Evolutionary conservation across 257 asterid genomes (phyloP).

Genomic region (Cinchona pubescens): DNA sequence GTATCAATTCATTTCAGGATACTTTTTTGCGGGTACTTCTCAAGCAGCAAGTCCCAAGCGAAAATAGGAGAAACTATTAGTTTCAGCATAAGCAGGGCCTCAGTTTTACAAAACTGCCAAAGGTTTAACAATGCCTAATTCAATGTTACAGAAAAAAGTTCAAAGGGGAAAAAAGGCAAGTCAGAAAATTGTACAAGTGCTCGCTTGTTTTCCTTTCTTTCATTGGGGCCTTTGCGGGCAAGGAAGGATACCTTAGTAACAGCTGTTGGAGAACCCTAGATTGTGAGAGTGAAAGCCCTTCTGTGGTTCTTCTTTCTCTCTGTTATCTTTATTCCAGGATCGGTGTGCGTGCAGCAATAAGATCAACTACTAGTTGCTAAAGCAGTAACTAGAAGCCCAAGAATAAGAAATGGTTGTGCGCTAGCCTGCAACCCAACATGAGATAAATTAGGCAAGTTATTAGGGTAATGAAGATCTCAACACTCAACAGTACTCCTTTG

Average conservation of each 20-base stretch:
- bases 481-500: neutral
- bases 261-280: neutral
- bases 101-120: neutral
- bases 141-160: neutral
- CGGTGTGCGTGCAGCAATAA: neutral
- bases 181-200: neutral
- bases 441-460: neutral
- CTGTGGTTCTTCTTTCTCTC: neutral
- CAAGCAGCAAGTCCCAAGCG: neutral
- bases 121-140: neutral
- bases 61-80: no score
- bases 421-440: conserved; percentile 61
- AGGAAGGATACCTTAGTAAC: neutral
- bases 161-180: neutral
- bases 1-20: no score
- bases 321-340: neutral
- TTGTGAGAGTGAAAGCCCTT: neutral
- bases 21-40: no score
- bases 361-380: conserved; percentile 77
- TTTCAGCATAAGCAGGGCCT: neutral
- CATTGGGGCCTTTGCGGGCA: neutral
- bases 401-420: conserved; percentile 93
- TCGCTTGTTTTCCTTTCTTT: neutral
- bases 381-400: conserved; percentile 85
- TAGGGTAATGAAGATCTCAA: neutral